Conservation (phyloP, 2,329 filamentous ascomycete species). For the Ophioceras dolichostomum region DNA sequence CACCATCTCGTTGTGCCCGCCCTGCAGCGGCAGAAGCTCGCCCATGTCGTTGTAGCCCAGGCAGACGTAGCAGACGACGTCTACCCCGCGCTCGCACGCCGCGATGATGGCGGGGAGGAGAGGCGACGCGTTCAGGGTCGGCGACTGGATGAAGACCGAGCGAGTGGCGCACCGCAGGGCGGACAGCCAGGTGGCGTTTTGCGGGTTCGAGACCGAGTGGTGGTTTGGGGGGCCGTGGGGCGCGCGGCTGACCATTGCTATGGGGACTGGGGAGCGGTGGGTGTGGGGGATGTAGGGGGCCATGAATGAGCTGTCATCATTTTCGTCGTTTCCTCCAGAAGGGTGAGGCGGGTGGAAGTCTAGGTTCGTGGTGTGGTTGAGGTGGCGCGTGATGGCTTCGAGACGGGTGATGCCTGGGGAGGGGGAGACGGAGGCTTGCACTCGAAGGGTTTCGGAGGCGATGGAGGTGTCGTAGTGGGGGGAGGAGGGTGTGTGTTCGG, state of each 20-base stretch:
- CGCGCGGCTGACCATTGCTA: conserved; percentile 58
- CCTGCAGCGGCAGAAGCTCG: conserved; percentile 63
- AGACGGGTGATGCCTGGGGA: conserved; percentile 37
- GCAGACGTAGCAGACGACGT: conserved; percentile 60
- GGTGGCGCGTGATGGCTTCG: conserved; percentile 48
- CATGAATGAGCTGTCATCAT: no score
- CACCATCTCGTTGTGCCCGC: conserved; percentile 64
- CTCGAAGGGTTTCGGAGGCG: conserved; percentile 45
- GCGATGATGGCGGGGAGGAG: conserved; percentile 50
- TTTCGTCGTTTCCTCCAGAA: conserved; percentile 15
- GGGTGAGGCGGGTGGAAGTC: conserved; percentile 27
- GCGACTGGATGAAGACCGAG: conserved; percentile 66
- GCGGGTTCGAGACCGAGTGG: conserved; percentile 49
- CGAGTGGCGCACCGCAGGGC: conserved; percentile 50
- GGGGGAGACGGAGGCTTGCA: conserved; percentile 43
- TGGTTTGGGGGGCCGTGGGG: conserved; percentile 55
- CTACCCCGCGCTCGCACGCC: conserved; percentile 54
- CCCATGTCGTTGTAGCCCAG: conserved; percentile 73
- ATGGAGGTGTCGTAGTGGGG: conserved; percentile 54
- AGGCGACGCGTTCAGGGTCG: conserved; percentile 61
- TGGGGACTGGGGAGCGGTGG: conserved; percentile 46
- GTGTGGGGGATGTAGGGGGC: conserved; percentile 51
- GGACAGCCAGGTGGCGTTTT: conserved; percentile 65
- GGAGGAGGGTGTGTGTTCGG: conserved; percentile 43
- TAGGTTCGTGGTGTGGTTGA: conserved; percentile 49